phyloP scores from a whole-genome alignment of 768 basidiomycete genomes.

The Tremella fuciformis region DNA sequence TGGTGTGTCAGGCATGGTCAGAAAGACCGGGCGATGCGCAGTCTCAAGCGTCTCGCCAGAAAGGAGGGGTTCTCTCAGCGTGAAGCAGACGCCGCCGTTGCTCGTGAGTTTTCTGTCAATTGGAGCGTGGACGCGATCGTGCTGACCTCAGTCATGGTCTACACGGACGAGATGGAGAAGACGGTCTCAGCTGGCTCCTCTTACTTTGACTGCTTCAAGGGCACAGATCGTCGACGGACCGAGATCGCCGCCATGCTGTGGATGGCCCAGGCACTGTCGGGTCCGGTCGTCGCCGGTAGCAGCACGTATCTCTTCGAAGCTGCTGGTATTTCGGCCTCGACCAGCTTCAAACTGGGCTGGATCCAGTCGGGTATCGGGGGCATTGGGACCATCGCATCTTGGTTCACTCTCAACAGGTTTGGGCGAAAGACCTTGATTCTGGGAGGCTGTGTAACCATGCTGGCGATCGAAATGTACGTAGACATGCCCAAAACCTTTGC shows the following conservation, averaged over 20 bases:
- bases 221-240: constrained; percentile 31
- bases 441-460: background rate
- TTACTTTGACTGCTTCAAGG: constrained; percentile 39
- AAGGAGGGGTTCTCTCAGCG: background rate
- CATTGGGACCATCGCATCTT: constrained; percentile 23
- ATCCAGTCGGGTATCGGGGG: constrained; percentile 9
- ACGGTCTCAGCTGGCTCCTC: constrained; percentile 20
- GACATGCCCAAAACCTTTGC: background rate
- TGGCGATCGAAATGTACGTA: constrained; percentile 2
- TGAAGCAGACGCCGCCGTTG: constrained; percentile 6
- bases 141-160: constrained; percentile 12
- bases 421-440: constrained; percentile 32
- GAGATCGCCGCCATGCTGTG: constrained; percentile 30
- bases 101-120: background rate
- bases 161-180: constrained; percentile 30
- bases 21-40: constrained; percentile 2
- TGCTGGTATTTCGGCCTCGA: constrained; percentile 1
- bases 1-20: constrained; percentile 19
- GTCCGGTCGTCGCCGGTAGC: background rate
- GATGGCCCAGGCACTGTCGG: constrained; percentile 2
- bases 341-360: constrained; percentile 8
- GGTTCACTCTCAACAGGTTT: constrained; percentile 22
- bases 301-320: constrained; percentile 3
- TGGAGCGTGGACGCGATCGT: too few species aligned
- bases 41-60: constrained; percentile 6